Percentiles rank a stretch among this genome's conserved stretches.
phyloP scores from a whole-genome alignment of 2,329 filamentous ascomycete genomes.

The Sodiomyces alkalinus region DNA sequence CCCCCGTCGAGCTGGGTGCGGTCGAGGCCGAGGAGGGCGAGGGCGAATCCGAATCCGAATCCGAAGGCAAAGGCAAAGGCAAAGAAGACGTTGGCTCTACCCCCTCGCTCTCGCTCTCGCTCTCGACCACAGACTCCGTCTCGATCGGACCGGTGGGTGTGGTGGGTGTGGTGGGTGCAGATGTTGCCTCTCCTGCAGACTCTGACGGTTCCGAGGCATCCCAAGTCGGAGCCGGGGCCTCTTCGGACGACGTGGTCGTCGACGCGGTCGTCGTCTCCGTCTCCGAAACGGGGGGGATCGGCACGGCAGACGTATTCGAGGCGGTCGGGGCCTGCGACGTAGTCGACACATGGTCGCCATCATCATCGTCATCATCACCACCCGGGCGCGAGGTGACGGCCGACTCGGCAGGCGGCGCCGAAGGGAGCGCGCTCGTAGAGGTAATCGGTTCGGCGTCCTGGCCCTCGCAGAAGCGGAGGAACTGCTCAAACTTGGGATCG shows the following conservation, averaged over 20 bases:
- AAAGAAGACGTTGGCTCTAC: no score
- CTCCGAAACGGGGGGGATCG: no score
- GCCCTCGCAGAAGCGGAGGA: slow-evolving; percentile 26
- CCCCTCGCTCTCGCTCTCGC: no score
- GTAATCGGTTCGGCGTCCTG: slow-evolving; percentile 6
- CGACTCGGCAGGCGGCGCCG: slow-evolving; percentile 15
- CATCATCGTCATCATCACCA: slow-evolving; percentile 2
- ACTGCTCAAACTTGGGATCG: slow-evolving; percentile 25
- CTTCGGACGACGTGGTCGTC: slow-evolving; percentile 1
- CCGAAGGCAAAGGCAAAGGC: no score
- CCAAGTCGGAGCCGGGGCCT: background rate
- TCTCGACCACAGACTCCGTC: no score
- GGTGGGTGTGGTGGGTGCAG: no score
- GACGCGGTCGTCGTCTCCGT: no score
- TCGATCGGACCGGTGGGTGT: no score
- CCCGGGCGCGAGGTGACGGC: slow-evolving; percentile 11
- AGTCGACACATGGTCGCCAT: no score
- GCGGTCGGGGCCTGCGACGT: slow-evolving; percentile 1
- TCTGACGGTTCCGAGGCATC: background rate
- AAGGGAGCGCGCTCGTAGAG: slow-evolving; percentile 6
- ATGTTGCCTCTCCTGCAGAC: slow-evolving; percentile 1
- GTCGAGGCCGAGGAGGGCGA: no score
- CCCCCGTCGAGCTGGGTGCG: no score
- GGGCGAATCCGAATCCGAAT: no score
- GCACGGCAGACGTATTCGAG: slow-evolving; percentile 2